phyloP scores from a whole-genome alignment of 2,329 filamentous ascomycete species.

The Aureobasidium sp. region DNA sequence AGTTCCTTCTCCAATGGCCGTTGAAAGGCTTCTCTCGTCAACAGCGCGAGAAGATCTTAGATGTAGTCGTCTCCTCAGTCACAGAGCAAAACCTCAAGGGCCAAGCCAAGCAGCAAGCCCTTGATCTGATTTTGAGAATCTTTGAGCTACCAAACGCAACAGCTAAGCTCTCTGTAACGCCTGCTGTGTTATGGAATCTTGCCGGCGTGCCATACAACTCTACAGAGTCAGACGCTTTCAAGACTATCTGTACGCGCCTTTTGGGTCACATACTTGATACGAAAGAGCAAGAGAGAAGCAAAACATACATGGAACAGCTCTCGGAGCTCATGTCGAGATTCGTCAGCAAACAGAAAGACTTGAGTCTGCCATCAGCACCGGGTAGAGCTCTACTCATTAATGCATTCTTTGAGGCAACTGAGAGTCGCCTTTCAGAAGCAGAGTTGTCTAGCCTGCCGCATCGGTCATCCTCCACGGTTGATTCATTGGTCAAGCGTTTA shows the following conservation, averaged over 20 bases:
- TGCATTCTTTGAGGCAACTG: not conserved
- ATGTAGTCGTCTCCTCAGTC: not conserved
- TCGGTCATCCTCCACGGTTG: not conserved
- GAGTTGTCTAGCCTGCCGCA: slow-evolving; percentile 10
- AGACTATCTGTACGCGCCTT: slow-evolving; percentile 1
- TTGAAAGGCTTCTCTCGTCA: slow-evolving; percentile 13
- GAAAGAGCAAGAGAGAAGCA: slow-evolving; percentile 22
- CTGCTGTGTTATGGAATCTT: not conserved
- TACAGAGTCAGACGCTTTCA: not conserved
- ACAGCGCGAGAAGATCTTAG: slow-evolving; percentile 16
- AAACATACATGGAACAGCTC: not conserved
- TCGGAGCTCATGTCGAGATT: slow-evolving; percentile 1
- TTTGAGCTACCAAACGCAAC: slow-evolving; percentile 19
- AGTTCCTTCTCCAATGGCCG: slow-evolving; percentile 4
- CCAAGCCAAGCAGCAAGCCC: not conserved
- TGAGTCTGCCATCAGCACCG: not conserved
- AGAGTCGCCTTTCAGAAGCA: not conserved
- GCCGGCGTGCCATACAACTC: not conserved
- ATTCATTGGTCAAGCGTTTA: slow-evolving; percentile 1
- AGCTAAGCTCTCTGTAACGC: slow-evolving; percentile 5
- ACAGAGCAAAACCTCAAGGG: not conserved
- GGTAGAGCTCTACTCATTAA: not conserved
- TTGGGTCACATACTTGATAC: slow-evolving; percentile 19
- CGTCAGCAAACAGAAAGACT: not conserved
- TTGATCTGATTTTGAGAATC: slow-evolving; percentile 14